Evolutionary conservation across 2,329 filamentous ascomycete species (phyloP), one percentile per base, ranked within the genome.

Genomic region (Akanthomyces uredinophilus): DNA sequence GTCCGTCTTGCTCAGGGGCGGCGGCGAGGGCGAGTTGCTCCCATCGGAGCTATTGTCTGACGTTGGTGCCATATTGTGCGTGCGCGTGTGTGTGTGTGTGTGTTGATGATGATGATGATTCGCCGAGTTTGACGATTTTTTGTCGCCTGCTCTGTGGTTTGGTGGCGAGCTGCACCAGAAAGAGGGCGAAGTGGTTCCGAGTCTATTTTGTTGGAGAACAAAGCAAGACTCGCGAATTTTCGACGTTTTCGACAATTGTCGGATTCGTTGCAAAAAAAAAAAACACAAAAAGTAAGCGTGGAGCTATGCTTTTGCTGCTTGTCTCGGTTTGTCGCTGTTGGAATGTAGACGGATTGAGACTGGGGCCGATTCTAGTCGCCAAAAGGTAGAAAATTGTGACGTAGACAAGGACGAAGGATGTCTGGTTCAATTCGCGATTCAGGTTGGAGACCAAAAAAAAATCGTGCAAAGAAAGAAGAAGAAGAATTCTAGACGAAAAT

Each of bases 11-110:
- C 63, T 49, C 44, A 53, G 59, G 24, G 68, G 66, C 29, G 68
- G 67, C 37, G 71, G 69, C 27, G 72, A 69, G 22, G 72, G 72
- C 44, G 72, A 72, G 27, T 66, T 65, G 63, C 70, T 69, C 43
- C 67, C 66, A n/a, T 62, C 63, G 52, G 69, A 68, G 59, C 65
- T 67, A 61, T 68, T 66, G 62, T 62, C 60, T 49, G 51, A 24
- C 29, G 8, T 60, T 7, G 47, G 57, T 22, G 57, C 47, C 57
- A 60, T 60, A n/a, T n/a, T n/a, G n/a, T n/a, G n/a, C n/a, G n/a
- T n/a, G n/a, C n/a, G n/a, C n/a, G n/a, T 46, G 22, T 39, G 53
- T 47, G 39, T n/a, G 55, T 18, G n/a, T 50, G 32, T 11, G 32
- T 35, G 32, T 5, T 39, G 32, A 35, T 35, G 32, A 35, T 35